Evolutionary conservation across 78 protist genomes (phyloP), one percentile per base, ranked within the genome.

Genomic region (Isochrysis galbana): DNA sequence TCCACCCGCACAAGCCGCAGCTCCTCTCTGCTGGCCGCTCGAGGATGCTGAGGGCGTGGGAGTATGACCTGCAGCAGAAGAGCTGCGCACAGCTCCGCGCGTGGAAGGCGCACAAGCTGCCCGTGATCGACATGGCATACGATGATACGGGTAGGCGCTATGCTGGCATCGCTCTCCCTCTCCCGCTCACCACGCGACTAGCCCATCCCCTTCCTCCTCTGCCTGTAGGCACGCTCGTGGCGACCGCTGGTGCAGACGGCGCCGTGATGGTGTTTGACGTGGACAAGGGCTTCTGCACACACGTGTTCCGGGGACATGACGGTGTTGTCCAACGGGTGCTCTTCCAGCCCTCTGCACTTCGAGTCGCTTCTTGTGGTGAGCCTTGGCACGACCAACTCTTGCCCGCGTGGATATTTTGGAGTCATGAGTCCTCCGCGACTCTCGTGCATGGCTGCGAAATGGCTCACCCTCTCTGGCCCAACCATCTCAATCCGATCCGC

Each of bases 241-340:
- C 95, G 29, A 61, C 92, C 26, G 91, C 83, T 23, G 41, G 91
- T 36, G 92, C 87, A 25, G 95, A 94, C 92, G 25, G 61, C 32
- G 69, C 96, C 14, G 95, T 94, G 36, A 42, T 95, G 19, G 80
- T 97, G 21, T 97, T 97, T 97, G 89, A 94, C 84, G 88, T 78
- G 22, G 93, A 42, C 46, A 74, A 86, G n/a, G 93, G 93, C 51
- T 78, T 14, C 78, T n/a, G 46, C 17, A 91, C 93, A 26, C 93
- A 91, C 89, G 69, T n/a, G 17, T 42, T 91, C 22, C 54, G 70
- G 17, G 93, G 89, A 1, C 91, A 83, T 54, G 17, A 1, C 36
- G 90, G 38, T 11, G 29, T 83, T 23, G 67, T 91, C 10, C 54
- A 72, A 41, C 51, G 89, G 34, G 84, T 91, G 22, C 54, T 3